These are phyloP conservation scores for Wickerhamomyces rabaulensis DNA, from an alignment of 805 yeast genomes.

Conservation along the genomic window DNA sequence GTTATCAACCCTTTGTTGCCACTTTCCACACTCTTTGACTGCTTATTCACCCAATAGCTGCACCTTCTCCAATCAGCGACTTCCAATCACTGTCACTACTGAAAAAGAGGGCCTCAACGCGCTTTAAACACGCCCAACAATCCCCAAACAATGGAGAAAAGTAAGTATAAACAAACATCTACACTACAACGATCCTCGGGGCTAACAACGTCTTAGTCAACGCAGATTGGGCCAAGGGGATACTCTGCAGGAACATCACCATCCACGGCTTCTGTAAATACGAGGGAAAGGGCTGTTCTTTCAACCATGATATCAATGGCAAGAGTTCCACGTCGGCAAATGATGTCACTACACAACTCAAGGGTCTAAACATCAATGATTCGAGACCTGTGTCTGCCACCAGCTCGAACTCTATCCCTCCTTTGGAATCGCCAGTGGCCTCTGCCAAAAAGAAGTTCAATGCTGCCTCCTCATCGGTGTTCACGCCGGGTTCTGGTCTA, in stretches of 20 bases:
- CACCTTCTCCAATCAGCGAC: no score
- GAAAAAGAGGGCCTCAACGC: not conserved
- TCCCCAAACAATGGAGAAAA: conserved; percentile 5
- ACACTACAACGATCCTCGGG: no score
- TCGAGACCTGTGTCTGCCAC: not conserved
- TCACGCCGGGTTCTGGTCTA: conserved; percentile 36
- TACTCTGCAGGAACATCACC: conserved; percentile 77
- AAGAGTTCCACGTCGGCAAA: not conserved
- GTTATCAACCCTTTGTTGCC: no score
- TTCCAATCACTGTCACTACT: not conserved
- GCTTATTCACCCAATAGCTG: no score
- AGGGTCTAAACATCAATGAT: not conserved
- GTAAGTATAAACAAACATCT: not conserved
- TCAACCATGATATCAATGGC: conserved; percentile 48
- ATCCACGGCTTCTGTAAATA: conserved; percentile 87
- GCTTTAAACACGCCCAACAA: not conserved
- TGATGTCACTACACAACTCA: not conserved
- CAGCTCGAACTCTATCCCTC: not conserved
- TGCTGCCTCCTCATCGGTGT: conserved; percentile 48
- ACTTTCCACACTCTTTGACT: not conserved
- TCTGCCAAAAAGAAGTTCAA: conserved; percentile 41
- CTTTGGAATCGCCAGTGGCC: conserved; percentile 5
- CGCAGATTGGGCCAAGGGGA: conserved; percentile 56
- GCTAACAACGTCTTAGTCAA: conserved; percentile 6
- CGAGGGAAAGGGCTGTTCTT: conserved; percentile 83